Base-by-base conservation (phyloP, 2,329 filamentous ascomycete species). In the Aspergillus fructus region DNA sequence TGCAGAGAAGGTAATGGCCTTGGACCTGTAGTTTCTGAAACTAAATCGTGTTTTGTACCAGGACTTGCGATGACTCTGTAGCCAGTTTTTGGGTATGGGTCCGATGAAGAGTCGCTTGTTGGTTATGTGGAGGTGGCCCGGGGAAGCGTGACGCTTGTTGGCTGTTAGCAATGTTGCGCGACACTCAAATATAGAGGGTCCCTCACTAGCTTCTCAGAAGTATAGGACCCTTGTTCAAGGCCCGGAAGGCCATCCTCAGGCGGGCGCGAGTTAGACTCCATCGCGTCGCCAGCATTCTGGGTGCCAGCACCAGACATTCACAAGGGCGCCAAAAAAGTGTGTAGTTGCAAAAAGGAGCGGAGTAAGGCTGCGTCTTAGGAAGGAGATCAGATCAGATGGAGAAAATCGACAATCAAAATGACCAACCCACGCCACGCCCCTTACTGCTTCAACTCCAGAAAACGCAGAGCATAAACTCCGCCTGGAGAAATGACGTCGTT, bases 71-170 rank as follows among this genome's bases (percentile, higher is more conserved):
- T 87, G 83, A 59, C 80, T 83, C 64, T 83, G 83, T 53, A 87
- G 77, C 85, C 85, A 88, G 56, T 83, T 84, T 64, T 85, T 82
- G 45, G 85, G 85, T 37, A 88, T 84, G 37, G 85, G 85, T 1
- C 85, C 85, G 58, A 88, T 85, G 72, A 88, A 88, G 72, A 82
- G 83, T 54, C 85, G 82, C 54, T 82, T 79, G 51, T 79, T 83
- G 6, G 85, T 88, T 63, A 85, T 74, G 71, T 87, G 80, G 41
- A 88, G 72, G 66, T 88, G 85, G 58, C 83, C 79, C 23, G 84
- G 79, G 43, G 82, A 84, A 49, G 84, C 82, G 78, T 88, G 83
- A 74, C 83, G 80, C 83, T 81, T 48, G 21, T 67, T 62, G 12
- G 33, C 24, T 59, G 30, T 53, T 40, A 46, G 40, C 34, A 13